A percentile compares a stretch with the other conserved stretches of the same genome.
These are phyloP conservation scores for Talaromyces sp. DNA, from an alignment of 2,329 filamentous ascomycete genomes.

Conservation along the genomic window DNA sequence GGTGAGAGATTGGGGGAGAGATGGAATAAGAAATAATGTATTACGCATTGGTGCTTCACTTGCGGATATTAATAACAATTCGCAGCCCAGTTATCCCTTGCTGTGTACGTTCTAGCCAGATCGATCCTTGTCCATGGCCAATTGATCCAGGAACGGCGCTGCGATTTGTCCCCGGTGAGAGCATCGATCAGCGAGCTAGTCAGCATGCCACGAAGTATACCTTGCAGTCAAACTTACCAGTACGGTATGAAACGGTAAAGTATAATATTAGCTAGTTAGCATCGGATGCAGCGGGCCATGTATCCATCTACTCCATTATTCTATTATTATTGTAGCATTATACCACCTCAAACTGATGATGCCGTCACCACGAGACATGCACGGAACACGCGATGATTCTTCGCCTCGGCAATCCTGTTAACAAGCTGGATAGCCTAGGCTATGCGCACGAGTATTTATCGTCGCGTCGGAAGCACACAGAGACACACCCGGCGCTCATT, in stretches of 20 bases:
- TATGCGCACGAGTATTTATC: not conserved
- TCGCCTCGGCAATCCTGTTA: not conserved
- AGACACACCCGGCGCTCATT: slow-evolving; percentile 16
- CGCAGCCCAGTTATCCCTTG: not conserved
- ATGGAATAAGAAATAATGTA: not conserved
- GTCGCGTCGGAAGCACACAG: not conserved
- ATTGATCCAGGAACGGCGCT: not conserved
- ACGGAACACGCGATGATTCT: not conserved
- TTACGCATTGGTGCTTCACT: not conserved
- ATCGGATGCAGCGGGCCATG: not conserved
- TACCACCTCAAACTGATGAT: not conserved
- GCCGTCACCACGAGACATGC: not conserved
- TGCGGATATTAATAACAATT: not conserved
- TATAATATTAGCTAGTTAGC: not conserved
- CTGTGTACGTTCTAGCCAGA: not conserved
- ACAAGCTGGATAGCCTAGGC: not conserved
- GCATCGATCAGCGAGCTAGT: not conserved
- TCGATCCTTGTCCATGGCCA: not conserved
- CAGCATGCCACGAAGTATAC: too few relatives aligned
- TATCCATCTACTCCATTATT: not conserved
- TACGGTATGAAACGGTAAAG: not conserved
- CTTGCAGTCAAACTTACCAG: not conserved
- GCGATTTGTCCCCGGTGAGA: not conserved
- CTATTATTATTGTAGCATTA: not conserved
- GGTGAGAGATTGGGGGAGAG: not conserved